Base-by-base conservation (phyloP, 495 filamentous ascomycete species). In the Alectoria sarmentosa region DNA sequence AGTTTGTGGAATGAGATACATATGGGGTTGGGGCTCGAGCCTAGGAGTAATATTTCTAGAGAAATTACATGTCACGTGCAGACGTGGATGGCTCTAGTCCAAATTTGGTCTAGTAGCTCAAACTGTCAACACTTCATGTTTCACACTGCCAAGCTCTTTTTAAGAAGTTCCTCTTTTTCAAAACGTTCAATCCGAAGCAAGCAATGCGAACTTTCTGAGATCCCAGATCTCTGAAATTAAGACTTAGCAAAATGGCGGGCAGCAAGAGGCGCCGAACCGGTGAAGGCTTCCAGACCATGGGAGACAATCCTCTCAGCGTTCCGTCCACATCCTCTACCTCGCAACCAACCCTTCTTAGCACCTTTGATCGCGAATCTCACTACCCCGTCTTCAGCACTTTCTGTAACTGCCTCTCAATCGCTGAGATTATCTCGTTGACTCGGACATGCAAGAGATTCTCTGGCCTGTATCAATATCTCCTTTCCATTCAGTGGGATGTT, bases 401-500 rank as follows among this genome's bases (percentile, higher is more conserved):
- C 17, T 66, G 63, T n/a, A 32, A 49, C 9, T 21, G 17, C 11
- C 49, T 68, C 13, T 17, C 46, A 3, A 68, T 62, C 38, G 57
- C 44, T 15, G 57, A 58, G 21, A 58, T 68, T 10, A 13, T 68
- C 37, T 19, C 36, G 17, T 26, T 68, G n/a, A 65, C 41, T 11
- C 41, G 23, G 26, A 65, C 63, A 9, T 66, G 66, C 36, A 66
- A 60, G 55, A 28, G 54, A 7, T 36, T 57, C 26, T 57, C 66
- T 21, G 38, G 32, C 38, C 41, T 68, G 21, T 66, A 68, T 58
- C 28, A 34, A 8, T 46, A 59, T 52, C 41, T 63, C 19, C 34
- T 68, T n/a, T 56, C 63, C 10, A 23, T 46, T 15, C 54, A 62
- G 32, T 68, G 66, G 63, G 61, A 68, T 32, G 55, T 68, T 9